A percentile compares a stretch with the other conserved stretches of the same genome.
Conservation (phyloP, 441 rosid genomes). For the Melastoma candidum region DNA sequence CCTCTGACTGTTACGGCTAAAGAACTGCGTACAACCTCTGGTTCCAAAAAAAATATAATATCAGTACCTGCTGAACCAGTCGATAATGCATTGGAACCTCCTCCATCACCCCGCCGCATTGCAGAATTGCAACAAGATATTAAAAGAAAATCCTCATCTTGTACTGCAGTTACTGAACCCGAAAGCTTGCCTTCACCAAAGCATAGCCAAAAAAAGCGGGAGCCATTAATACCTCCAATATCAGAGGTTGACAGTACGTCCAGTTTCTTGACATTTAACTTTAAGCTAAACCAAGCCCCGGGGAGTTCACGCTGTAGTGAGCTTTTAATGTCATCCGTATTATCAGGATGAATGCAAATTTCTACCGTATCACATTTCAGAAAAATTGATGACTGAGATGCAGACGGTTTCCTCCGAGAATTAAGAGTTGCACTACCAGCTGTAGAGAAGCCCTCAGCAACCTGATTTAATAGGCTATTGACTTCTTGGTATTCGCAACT, state of each 20-base stretch:
- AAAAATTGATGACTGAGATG: constrained; percentile 50
- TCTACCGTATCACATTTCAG: constrained; percentile 76
- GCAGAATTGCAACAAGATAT: constrained; percentile 80
- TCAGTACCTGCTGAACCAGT: constrained; percentile 81
- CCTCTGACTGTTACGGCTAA: constrained; percentile 63
- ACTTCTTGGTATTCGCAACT: constrained; percentile 41
- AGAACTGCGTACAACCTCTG: constrained; percentile 36
- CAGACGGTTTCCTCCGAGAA: constrained; percentile 22
- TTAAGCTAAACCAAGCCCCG: constrained; percentile 73
- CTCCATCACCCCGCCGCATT: constrained; percentile 92
- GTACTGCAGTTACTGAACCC: constrained; percentile 65
- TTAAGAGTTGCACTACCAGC: constrained; percentile 21
- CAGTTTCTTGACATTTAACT: constrained; percentile 52
- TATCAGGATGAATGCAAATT: constrained; percentile 56
- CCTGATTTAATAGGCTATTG: constrained; percentile 42
- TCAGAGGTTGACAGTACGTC: constrained; percentile 62
- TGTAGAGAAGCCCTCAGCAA: constrained; percentile 34
- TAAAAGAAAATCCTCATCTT: constrained; percentile 55
- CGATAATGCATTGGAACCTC: constrained; percentile 87
- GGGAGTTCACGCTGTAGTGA: constrained; percentile 83
- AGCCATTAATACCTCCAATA: constrained; percentile 55
- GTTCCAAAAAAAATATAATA: constrained; percentile 62
- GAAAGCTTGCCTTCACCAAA: constrained; percentile 76
- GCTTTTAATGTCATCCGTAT: constrained; percentile 33
- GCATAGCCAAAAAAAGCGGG: constrained; percentile 71